These are phyloP conservation scores for Sarcodon aspratus DNA, from an alignment of 768 basidiomycete species.

Conservation along the genomic window DNA sequence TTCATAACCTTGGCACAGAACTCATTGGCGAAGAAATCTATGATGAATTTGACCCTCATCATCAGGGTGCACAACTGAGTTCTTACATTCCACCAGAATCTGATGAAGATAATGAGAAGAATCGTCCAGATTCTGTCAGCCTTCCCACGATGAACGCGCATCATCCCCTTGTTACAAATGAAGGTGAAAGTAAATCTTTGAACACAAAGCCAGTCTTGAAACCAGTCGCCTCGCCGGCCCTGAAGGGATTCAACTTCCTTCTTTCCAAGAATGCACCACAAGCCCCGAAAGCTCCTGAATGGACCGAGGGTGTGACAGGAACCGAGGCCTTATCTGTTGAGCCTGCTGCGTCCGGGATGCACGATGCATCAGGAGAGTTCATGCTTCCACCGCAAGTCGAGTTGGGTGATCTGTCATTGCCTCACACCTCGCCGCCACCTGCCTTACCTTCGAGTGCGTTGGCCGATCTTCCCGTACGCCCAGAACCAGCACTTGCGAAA, in stretches of 20 bases:
- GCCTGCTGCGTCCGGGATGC: too few relatives aligned
- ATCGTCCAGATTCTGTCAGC: not conserved
- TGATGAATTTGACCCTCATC: constrained; percentile 81
- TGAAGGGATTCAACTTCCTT: constrained; percentile 11
- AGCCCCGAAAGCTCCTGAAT: constrained; percentile 8
- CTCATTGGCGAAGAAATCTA: constrained; percentile 90
- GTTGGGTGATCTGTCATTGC: not conserved
- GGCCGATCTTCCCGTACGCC: not conserved
- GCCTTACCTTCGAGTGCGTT: not conserved
- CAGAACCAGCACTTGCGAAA: not conserved
- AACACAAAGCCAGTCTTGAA: constrained; percentile 7
- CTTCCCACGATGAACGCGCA: constrained; percentile 8
- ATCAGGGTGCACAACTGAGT: constrained; percentile 17
- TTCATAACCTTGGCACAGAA: constrained; percentile 30
- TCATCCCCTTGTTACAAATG: constrained; percentile 6
- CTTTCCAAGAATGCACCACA: constrained; percentile 16
- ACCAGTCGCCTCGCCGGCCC: constrained; percentile 10
- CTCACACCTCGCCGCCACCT: not conserved
- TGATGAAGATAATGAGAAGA: not conserved
- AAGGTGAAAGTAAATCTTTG: constrained; percentile 1
- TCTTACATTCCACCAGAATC: constrained; percentile 5
- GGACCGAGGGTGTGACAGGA: not conserved
- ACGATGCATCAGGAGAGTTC: not conserved
- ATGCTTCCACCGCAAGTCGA: not conserved
- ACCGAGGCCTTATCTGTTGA: too few relatives aligned